Evolutionary conservation across 148 eudicot genomes (phyloP).

Genomic region (Dysphania ambrosioides): DNA sequence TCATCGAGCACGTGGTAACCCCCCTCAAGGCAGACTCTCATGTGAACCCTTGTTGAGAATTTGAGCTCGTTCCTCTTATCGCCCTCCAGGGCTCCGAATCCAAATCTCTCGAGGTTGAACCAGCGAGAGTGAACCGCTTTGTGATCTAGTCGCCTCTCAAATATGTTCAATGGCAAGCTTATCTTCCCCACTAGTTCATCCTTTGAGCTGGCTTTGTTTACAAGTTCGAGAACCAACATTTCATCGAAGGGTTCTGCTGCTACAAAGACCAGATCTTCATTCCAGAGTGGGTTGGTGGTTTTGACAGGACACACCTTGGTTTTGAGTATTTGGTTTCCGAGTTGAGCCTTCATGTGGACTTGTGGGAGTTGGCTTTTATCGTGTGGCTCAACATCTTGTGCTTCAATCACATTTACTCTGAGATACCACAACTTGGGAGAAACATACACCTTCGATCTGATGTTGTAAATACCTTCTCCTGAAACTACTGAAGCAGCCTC

Average conservation of each 20-base stretch:
- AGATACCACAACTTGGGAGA: constrained; percentile 47
- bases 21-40: constrained; percentile 41
- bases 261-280: constrained; percentile 44
- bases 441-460: constrained; percentile 43
- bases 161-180: constrained; percentile 28
- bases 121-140: constrained; percentile 39
- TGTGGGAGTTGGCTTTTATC: constrained; percentile 36
- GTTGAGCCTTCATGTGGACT: constrained; percentile 35
- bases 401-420: constrained; percentile 42
- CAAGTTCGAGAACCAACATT: constrained; percentile 29
- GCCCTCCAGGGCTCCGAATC: constrained; percentile 38
- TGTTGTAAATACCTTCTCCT: constrained; percentile 38
- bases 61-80: constrained; percentile 37
- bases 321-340: constrained; percentile 35
- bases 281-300: constrained; percentile 39
- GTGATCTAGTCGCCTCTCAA: constrained; percentile 40
- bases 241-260: constrained; percentile 48
- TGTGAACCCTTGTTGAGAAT: constrained; percentile 39
- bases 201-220: constrained; percentile 36
- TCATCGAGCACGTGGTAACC: constrained; percentile 49
- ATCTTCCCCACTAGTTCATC: constrained; percentile 43
- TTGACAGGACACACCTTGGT: constrained; percentile 31
- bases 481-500: constrained; percentile 40
- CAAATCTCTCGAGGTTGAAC: constrained; percentile 43
- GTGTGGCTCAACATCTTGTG: constrained; percentile 41